Percentiles rank a stretch among this genome's conserved stretches.
These are phyloP conservation scores for Cladorrhinum sp. DNA, from an alignment of 2,329 filamentous ascomycete genomes.

Conservation along the genomic window DNA sequence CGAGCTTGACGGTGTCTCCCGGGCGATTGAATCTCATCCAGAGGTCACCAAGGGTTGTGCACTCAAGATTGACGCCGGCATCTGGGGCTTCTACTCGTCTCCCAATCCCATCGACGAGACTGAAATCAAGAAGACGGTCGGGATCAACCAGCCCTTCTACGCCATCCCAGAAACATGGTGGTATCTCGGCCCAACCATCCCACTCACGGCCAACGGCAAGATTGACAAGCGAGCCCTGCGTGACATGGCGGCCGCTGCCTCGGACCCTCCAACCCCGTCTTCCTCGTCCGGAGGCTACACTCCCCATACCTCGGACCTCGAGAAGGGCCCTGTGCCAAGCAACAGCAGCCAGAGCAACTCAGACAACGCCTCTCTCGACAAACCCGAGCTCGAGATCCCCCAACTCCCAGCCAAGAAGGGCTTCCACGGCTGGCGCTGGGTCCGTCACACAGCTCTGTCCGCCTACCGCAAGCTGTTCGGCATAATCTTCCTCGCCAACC, in stretches of 20 bases:
- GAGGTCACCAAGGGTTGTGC: constrained; percentile 47
- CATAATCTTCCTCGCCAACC: constrained; percentile 48
- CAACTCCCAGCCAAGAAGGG: constrained; percentile 40
- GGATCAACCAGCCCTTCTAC: constrained; percentile 51
- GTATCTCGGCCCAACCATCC: constrained; percentile 40
- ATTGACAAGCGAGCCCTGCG: constrained; percentile 50
- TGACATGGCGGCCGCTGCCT: constrained; percentile 30
- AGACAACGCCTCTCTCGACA: constrained; percentile 20
- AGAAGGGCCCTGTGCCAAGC: constrained; percentile 2
- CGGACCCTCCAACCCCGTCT: background rate
- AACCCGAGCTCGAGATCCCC: constrained; percentile 11
- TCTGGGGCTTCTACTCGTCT: constrained; percentile 50
- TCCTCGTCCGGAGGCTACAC: background rate
- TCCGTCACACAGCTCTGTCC: constrained; percentile 45
- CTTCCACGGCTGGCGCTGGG: constrained; percentile 37
- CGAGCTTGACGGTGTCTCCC: constrained; percentile 56
- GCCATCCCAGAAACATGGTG: constrained; percentile 49
- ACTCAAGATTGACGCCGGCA: constrained; percentile 44
- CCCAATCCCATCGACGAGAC: constrained; percentile 34
- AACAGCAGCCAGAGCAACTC: constrained; percentile 27
- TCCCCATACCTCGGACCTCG: constrained; percentile 11
- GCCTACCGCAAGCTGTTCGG: constrained; percentile 46
- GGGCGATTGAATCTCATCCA: constrained; percentile 45
- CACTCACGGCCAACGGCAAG: constrained; percentile 55
- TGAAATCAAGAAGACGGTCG: constrained; percentile 40